Evolutionary conservation across 2,329 filamentous ascomycete genomes (phyloP), one percentile per base, ranked within the genome.

Genomic region (Phyllosticta citribraziliensis): DNA sequence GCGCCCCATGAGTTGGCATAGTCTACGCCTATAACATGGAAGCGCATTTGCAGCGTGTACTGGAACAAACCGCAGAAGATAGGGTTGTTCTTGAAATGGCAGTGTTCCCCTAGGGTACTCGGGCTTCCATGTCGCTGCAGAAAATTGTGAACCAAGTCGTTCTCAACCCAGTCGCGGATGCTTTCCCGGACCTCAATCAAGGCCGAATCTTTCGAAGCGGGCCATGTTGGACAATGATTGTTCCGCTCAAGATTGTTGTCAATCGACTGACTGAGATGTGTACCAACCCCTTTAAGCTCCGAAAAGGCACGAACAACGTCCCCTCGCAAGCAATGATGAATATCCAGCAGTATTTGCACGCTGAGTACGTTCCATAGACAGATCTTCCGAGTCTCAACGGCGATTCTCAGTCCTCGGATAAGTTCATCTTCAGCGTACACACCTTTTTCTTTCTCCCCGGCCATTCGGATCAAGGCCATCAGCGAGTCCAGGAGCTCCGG

Each of bases 1-100:
- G 75, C 75, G 1, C 75, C 74, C 73, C 72, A 79, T 1, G 72
- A 72, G 56, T 74, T 73, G 12, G 66, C 67, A 17, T 76, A 69
- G 0, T 58, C 52, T 12, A 77, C 64, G 2, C 76, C 70, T 0
- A 69, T 5, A 1, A 75, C 66, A 47, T 74, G 71, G 17, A 69
- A 68, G 1, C 61, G 57, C 8, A 64, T 64, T 19, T 74, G 73
- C 22, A 74, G 68, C 54, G 66, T 64, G 64, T 73, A 78, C 4
- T 75, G 67, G 56, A 70, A 67, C 2, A 78, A 65, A 0, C 78
- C 77, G 53, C 72, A 72, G 5, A 58, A 61, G 65, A 65, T 66
- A 2, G 67, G 67, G 35, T 68, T 66, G 14, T 60, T 30, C 2
- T 61, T 59, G 51, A 62, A 63, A 22, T 66, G 50, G n/a, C 58